Evolutionary conservation across 306 rosid species (phyloP).

Genomic region (Crotalaria pallida): DNA sequence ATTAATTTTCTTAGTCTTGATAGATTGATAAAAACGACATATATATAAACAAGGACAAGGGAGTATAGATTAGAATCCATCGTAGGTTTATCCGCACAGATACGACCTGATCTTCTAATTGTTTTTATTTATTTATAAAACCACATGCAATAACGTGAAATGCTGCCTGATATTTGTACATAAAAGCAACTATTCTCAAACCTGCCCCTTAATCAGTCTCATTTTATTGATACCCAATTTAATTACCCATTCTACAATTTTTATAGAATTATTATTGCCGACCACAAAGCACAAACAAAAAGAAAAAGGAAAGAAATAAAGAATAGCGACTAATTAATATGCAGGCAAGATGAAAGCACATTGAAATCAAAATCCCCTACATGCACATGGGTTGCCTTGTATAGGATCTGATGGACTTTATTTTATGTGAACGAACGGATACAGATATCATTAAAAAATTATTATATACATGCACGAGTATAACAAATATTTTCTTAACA

Average conservation of each 20-base stretch:
- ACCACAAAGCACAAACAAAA: slow-evolving; percentile 23
- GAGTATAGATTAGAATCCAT: no score
- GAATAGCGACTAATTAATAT: neutral
- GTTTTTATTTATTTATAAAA: neutral
- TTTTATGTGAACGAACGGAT: no score
- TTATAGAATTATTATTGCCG: slow-evolving; percentile 34
- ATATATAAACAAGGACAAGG: no score
- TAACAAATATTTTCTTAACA: no score
- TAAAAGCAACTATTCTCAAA: slow-evolving; percentile 28
- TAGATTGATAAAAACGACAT: no score
- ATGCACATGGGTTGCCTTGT: slow-evolving; percentile 52
- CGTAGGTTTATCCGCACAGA: neutral
- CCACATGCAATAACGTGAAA: slow-evolving; percentile 46
- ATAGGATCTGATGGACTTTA: slow-evolving; percentile 25
- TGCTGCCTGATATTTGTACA: slow-evolving; percentile 22
- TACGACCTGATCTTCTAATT: neutral
- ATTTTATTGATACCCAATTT: slow-evolving; percentile 12
- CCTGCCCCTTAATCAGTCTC: neutral
- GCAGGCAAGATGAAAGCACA: slow-evolving; percentile 13
- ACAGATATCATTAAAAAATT: no score
- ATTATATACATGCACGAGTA: no score
- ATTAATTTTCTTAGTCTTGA: no score
- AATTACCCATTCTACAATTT: neutral
- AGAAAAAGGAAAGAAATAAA: neutral
- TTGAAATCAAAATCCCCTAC: slow-evolving; percentile 2